These are phyloP conservation scores for Fusarium acutatum DNA, from an alignment of 2,329 filamentous ascomycete species.

Conservation along the genomic window DNA sequence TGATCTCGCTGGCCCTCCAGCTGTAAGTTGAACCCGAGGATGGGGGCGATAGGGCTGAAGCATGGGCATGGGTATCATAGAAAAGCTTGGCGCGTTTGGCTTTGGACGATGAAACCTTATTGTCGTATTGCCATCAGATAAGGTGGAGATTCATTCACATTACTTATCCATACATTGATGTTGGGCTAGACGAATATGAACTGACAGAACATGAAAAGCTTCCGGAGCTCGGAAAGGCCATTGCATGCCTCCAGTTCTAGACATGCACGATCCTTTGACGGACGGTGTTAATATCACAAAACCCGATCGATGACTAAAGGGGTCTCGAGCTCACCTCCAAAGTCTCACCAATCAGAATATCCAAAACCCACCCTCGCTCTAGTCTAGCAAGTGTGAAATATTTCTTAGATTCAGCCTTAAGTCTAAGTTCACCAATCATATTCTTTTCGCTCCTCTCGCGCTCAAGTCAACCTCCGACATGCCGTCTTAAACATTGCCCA, in stretches of 20 bases:
- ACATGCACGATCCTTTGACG: background rate
- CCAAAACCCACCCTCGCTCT: background rate
- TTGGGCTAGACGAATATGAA: background rate
- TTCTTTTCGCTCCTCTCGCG: conserved; percentile 28
- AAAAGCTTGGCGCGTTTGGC: background rate
- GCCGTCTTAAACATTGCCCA: conserved; percentile 7
- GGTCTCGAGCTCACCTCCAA: background rate
- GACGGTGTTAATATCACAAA: background rate
- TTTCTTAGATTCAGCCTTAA: background rate
- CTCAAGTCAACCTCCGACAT: conserved; percentile 36
- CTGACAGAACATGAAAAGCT: background rate
- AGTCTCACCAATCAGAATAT: background rate
- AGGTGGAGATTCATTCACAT: background rate
- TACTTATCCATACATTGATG: background rate
- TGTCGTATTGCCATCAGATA: background rate
- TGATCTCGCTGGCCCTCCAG: background rate
- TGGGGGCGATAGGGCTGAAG: background rate
- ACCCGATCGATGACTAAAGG: background rate
- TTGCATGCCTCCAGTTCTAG: background rate
- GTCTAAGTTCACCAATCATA: conserved; percentile 17
- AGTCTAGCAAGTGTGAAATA: background rate
- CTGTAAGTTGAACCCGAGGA: background rate
- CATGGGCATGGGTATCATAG: background rate
- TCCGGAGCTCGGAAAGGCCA: background rate
- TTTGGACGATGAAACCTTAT: background rate